Evolutionary conservation across 352 stramenopile genomes (phyloP), one percentile per base, ranked within the genome.

Genomic region (Saprolegnia parasitica): DNA sequence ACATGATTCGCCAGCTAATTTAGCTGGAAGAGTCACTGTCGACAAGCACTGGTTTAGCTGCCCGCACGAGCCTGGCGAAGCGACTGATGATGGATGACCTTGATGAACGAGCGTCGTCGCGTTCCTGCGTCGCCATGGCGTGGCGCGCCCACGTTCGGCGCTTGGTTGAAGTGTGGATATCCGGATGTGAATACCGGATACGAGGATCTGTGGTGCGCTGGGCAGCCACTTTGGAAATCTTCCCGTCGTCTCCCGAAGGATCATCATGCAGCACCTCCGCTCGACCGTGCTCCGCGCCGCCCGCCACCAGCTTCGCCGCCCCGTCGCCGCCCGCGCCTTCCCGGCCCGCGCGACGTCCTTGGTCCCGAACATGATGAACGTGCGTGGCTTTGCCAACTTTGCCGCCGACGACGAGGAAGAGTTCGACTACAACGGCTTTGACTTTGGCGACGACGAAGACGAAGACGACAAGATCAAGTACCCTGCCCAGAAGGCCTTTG

Each of bases 381-480:
- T 49, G 16, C 37, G 58, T 23, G 16, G 15, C 40, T 29, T 23
- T 65, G 56, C 18, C 26, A 37, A 39, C 58, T 40, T 37, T 23
- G 40, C 49, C 58, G 57, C 35, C 4, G 57, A 65, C 61, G 56
- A 76, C 37, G 73, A 81, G 42, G 71, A 65, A 71, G 78, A 83
- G 57, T 65, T 83, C 60, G 77, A 78, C 56, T 65, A 79, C 26
- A 78, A 91, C 37, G 85, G 83, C 71, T 90, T 91, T 73, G 71
- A 76, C 18, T 83, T 81, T 20, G 84, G 87, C 23, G 77, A 83
- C 26, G 78, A 81, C 16, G 78, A 85, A 18, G 83, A 93, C 3
- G 82, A 91, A 0, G 86, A 91, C 54, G 77, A 77, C 15, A 90
- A 85, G 76, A 83, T 95, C 76, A 84, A 92, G 76, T 95, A 95